These are phyloP conservation scores for Penicillium sp. DNA, from an alignment of 2,329 filamentous ascomycete species.

Conservation along the genomic window DNA sequence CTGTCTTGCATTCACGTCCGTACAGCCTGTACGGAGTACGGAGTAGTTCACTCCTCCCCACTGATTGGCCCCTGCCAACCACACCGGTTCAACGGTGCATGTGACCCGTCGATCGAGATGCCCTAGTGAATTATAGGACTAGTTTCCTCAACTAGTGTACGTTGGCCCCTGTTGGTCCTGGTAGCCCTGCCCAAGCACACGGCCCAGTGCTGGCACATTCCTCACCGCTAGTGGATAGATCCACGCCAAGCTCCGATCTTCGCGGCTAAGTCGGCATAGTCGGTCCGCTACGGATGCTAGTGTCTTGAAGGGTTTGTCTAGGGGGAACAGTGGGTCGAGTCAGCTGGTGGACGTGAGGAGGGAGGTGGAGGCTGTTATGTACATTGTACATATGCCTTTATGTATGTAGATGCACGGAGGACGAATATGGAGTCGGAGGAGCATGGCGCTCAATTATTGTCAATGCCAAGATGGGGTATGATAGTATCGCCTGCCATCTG, in stretches of 20 bases:
- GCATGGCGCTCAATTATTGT: conserved; percentile 4
- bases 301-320: conserved; percentile 14
- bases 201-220: neutral
- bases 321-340: conserved; percentile 1
- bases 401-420: neutral
- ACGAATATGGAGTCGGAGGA: no score
- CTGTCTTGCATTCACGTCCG: neutral
- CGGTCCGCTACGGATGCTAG: conserved; percentile 18
- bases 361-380: neutral
- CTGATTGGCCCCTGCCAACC: conserved; percentile 13
- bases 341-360: neutral
- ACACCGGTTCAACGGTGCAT: conserved; percentile 17
- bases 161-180: neutral
- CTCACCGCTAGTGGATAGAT: conserved; percentile 27
- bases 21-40: neutral
- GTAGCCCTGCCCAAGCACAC: neutral
- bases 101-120: conserved; percentile 25
- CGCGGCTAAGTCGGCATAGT: conserved; percentile 30
- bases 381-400: no score
- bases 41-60: no score
- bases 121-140: conserved; percentile 7
- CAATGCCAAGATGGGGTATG: conserved; percentile 3
- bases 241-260: conserved; percentile 25
- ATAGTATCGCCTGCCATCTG: no score
- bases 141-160: no score